Evolutionary conservation across 805 yeast genomes (phyloP).

Genomic region (Zygosaccharomyces rouxii): DNA sequence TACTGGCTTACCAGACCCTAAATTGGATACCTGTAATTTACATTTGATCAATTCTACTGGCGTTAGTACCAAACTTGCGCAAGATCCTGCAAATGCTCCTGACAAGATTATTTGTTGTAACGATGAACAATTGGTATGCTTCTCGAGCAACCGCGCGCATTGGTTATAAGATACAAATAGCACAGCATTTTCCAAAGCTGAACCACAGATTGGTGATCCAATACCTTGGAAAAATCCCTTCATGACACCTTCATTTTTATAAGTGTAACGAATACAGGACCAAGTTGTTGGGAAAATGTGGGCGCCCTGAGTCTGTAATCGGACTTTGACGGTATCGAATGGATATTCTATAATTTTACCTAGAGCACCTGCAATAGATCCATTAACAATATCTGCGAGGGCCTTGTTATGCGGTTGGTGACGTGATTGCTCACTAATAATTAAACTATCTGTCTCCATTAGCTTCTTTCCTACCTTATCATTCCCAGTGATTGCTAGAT

Average conservation of each 20-base stretch:
- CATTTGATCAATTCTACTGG: conserved; percentile 93
- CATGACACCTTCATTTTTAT: conserved; percentile 60
- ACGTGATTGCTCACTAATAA: conserved; percentile 12
- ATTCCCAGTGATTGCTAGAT: neutral
- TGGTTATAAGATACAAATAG: conserved; percentile 63
- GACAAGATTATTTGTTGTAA: conserved; percentile 49
- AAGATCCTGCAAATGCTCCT: conserved; percentile 80
- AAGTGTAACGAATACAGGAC: conserved; percentile 62
- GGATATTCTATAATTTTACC: conserved; percentile 90
- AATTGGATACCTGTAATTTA: conserved; percentile 64
- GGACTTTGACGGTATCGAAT: conserved; percentile 86
- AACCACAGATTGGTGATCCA: conserved; percentile 79
- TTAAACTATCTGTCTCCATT: conserved; percentile 11
- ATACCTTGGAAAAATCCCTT: conserved; percentile 76
- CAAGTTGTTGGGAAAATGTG: conserved; percentile 53
- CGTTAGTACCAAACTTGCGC: conserved; percentile 77
- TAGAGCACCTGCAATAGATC: conserved; percentile 62
- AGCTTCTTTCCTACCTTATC: neutral
- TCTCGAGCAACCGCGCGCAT: conserved; percentile 39
- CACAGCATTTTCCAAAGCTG: conserved; percentile 83
- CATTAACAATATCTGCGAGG: conserved; percentile 35
- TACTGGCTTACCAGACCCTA: conserved; percentile 34
- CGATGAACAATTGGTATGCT: conserved; percentile 31
- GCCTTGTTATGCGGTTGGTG: conserved; percentile 18
- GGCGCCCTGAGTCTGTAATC: conserved; percentile 73